phyloP scores from a whole-genome alignment of 2,329 filamentous ascomycete genomes.

The Aspergillus sp. region DNA sequence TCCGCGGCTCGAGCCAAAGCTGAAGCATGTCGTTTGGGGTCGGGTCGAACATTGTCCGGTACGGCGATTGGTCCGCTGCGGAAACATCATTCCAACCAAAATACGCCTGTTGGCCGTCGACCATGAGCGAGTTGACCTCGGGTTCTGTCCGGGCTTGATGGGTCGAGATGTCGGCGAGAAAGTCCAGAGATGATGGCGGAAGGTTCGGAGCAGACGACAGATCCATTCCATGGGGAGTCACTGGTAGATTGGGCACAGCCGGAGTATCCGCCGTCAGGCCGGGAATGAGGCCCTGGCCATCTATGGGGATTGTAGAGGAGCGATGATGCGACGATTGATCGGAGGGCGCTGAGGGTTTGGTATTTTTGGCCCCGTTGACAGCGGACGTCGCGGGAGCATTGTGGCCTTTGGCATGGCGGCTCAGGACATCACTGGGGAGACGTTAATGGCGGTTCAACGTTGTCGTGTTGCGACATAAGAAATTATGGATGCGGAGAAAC shows the following conservation, averaged over 20 bases:
- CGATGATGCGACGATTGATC: conserved; percentile 29
- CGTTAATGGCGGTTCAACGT: conserved; percentile 1
- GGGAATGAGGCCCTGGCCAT: conserved; percentile 18
- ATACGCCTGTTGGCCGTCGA: conserved; percentile 30
- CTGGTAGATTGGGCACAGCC: conserved; percentile 11
- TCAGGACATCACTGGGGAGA: conserved; percentile 46
- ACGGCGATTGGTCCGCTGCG: conserved; percentile 19
- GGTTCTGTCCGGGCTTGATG: conserved; percentile 32
- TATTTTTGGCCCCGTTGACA: conserved; percentile 25
- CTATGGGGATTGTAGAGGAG: conserved; percentile 18
- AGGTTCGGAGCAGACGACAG: conserved; percentile 29
- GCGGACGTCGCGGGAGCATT: conserved; percentile 25
- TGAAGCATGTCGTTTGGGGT: conserved; percentile 34
- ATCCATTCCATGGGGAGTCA: conserved; percentile 24
- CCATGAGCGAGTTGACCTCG: conserved; percentile 26
- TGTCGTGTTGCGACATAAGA: not conserved
- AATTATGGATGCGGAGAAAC: no score
- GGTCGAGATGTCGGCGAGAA: conserved; percentile 37
- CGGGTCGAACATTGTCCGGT: conserved; percentile 25
- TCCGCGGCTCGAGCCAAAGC: conserved; percentile 36
- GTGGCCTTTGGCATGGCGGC: conserved; percentile 53
- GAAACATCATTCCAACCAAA: conserved; percentile 31
- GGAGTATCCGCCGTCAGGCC: conserved; percentile 12
- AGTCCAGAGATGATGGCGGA: conserved; percentile 39
- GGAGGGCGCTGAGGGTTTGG: conserved; percentile 25